Base-by-base conservation (phyloP, 495 filamentous ascomycete species). In the Lineolata rhizophorae region DNA sequence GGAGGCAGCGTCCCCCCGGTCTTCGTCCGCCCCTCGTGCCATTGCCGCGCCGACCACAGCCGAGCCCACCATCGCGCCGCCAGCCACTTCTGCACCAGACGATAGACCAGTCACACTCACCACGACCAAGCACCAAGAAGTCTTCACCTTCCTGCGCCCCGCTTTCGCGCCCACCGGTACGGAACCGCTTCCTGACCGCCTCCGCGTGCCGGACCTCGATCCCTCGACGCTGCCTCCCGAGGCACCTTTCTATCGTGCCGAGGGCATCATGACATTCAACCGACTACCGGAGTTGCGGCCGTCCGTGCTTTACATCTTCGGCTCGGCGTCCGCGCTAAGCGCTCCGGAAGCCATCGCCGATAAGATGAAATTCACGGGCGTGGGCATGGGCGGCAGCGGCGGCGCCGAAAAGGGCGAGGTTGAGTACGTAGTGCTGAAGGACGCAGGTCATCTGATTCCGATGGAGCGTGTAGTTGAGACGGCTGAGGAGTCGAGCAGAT, bases 281-380 rank as follows among this genome's bases (percentile, higher is more conserved):
- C 56, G 70, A 29, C 62, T 97, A 3, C 70, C 70, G 0, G 46
- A 62, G 37, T 53, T 97, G 20, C 65, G 76, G 2, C 81, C 85
- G 0, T 72, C 69, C n/a, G 72, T 76, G 13, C 54, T 93, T 13
- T 97, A 82, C 53, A 56, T 94, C 29, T 82, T 84, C 48, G 85
- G 70, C 18, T 64, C 51, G 4, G 53, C 60, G 20, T 79, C 71
- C 6, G 49, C 65, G 4, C 59, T 93, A 39, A 75, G 67, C 16
- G 22, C 43, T 0, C 67, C 73, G 0, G 48, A 52, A 1, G 31
- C 51, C 5, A 57, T 65, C 21, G 46, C 58, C 18, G 38, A 57
- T 18, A 80, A 76, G 50, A 53, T 79, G 50, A 54, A 58, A n/a
- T 39, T 49, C 5, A 82, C 76, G 4, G 77, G 77, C 2, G 42